These are phyloP conservation scores for Penicillium nucicola DNA, from an alignment of 495 filamentous ascomycete genomes.

Conservation along the genomic window DNA sequence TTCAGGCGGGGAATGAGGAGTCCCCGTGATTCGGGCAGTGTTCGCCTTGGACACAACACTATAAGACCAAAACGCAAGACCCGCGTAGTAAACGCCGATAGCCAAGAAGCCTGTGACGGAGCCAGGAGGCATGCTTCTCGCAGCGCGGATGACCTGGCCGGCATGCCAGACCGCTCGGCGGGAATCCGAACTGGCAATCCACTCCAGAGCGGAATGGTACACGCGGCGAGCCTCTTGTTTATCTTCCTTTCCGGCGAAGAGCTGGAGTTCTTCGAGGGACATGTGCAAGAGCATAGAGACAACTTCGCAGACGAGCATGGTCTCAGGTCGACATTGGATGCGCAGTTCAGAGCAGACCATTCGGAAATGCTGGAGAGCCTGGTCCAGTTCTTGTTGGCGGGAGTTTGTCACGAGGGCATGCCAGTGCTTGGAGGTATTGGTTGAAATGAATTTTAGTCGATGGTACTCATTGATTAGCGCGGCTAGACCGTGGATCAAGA, in stretches of 20 bases:
- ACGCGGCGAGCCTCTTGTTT: conserved; percentile 56
- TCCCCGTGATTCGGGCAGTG: conserved; percentile 17
- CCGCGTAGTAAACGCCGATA: conserved; percentile 58
- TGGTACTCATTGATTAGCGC: conserved; percentile 58
- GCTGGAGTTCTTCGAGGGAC: conserved; percentile 61
- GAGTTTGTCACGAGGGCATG: conserved; percentile 48
- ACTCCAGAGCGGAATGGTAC: conserved; percentile 49
- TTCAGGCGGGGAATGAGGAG: conserved; percentile 3
- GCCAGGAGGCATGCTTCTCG: conserved; percentile 42
- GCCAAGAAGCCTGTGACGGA: conserved; percentile 57
- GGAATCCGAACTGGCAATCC: conserved; percentile 49
- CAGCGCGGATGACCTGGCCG: conserved; percentile 56
- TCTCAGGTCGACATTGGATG: conserved; percentile 20
- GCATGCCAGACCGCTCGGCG: conserved; percentile 61
- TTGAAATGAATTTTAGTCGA: conserved; percentile 48
- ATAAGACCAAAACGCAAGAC: conserved; percentile 59
- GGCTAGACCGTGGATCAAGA: conserved; percentile 57
- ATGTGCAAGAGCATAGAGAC: conserved; percentile 59
- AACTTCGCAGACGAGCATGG: conserved; percentile 49
- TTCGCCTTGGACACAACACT: conserved; percentile 43
- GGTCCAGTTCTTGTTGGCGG: conserved; percentile 49
- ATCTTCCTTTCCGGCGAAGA: conserved; percentile 61
- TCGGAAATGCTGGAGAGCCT: conserved; percentile 41
- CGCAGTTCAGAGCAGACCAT: conserved; percentile 31
- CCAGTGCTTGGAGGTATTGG: conserved; percentile 39